A percentile compares a stretch with the other conserved stretches of the same genome.
Conservation (phyloP, 2,329 filamentous ascomycete species). For the Paracoccidioides lutzii region DNA sequence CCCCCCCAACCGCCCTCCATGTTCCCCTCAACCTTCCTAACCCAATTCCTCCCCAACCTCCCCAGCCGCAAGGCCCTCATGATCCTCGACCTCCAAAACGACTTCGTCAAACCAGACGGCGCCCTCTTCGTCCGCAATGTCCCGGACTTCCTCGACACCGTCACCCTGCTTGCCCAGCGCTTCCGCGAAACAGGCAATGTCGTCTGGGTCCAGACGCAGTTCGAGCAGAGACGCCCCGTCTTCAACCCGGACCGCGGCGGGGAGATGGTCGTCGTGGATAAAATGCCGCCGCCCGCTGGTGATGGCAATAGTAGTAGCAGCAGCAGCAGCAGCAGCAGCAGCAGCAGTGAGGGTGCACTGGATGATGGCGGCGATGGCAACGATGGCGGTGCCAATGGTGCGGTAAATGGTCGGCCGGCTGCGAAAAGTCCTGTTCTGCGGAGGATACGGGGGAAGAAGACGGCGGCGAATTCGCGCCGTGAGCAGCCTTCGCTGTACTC, state of each 20-base stretch:
- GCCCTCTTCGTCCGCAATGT: constrained; percentile 53
- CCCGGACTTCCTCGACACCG: constrained; percentile 52
- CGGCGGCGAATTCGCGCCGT: not conserved
- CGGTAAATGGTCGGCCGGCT: not conserved
- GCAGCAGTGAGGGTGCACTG: not conserved
- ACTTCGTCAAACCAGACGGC: constrained; percentile 61
- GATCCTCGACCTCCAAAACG: constrained; percentile 78
- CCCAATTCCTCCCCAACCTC: no score
- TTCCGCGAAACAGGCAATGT: constrained; percentile 64
- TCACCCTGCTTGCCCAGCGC: constrained; percentile 51
- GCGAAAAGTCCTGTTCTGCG: no score
- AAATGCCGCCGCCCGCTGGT: constrained; percentile 11
- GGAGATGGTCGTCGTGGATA: constrained; percentile 31
- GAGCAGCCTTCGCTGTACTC: constrained; percentile 6
- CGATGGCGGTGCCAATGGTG: not conserved
- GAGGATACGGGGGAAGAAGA: not conserved
- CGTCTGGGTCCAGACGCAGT: constrained; percentile 74
- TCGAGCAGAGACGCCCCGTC: constrained; percentile 47
- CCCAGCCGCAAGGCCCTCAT: constrained; percentile 58
- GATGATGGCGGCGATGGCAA: not conserved
- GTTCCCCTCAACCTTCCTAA: no score
- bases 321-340: not conserved
- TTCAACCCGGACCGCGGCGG: constrained; percentile 40
- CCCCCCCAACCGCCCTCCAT: no score
- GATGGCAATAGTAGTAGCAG: constrained; percentile 10